A percentile compares a stretch with the other conserved stretches of the same genome.
phyloP scores from a whole-genome alignment of 345 rosid genomes.

The Gossypium rotundifolium region DNA sequence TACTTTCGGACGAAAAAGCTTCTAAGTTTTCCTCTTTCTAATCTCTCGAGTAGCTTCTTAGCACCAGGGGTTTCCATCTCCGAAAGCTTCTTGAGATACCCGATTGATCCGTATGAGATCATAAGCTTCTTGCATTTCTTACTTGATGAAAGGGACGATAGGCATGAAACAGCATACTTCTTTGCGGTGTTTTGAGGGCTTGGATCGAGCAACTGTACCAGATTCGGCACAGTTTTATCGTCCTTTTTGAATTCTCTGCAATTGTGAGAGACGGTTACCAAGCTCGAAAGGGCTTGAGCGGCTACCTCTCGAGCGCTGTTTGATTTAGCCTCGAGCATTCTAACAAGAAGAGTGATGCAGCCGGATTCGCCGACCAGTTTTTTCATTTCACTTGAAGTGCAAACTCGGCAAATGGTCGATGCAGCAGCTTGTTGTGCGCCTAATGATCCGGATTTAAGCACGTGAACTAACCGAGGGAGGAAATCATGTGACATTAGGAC shows the following conservation, averaged over 20 bases:
- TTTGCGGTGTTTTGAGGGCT: constrained; percentile 77
- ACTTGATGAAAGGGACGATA: constrained; percentile 57
- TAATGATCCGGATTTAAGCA: constrained; percentile 67
- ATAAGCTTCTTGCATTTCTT: constrained; percentile 87
- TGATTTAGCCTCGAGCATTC: constrained; percentile 64
- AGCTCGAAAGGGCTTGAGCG: constrained; percentile 70
- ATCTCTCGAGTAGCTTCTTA: constrained; percentile 69
- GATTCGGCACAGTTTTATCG: constrained; percentile 63
- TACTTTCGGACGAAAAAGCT: constrained; percentile 65
- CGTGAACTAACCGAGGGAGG: constrained; percentile 71
- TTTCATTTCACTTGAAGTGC: constrained; percentile 56
- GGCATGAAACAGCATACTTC: constrained; percentile 70
- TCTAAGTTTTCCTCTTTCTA: constrained; percentile 76
- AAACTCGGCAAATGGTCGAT: constrained; percentile 65
- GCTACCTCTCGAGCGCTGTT: constrained; percentile 63
- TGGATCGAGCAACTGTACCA: constrained; percentile 84
- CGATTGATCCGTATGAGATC: constrained; percentile 88
- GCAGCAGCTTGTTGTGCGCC: constrained; percentile 93
- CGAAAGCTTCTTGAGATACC: constrained; percentile 77
- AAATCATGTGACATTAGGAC: constrained; percentile 38
- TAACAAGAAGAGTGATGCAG: constrained; percentile 65
- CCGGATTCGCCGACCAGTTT: constrained; percentile 75
- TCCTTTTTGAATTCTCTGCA: constrained; percentile 64
- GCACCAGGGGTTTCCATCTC: constrained; percentile 89
- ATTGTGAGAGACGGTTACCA: constrained; percentile 58